Base-by-base conservation (phyloP, 345 rosid genomes). In the Eucalyptus sp. region DNA sequence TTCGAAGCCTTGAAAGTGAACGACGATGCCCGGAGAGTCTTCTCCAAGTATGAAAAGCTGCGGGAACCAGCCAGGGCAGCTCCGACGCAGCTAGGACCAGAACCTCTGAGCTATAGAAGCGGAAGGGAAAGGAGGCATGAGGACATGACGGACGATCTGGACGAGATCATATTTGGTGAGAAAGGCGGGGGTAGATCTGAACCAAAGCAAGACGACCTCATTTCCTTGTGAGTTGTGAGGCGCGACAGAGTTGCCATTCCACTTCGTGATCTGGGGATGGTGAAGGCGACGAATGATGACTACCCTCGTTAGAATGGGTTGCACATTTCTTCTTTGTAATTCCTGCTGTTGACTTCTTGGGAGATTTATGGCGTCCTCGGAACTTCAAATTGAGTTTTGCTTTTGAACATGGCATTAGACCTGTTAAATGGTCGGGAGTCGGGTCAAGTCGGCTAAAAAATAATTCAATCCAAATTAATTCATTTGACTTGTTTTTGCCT, bases 61-160 rank as follows among this genome's bases (percentile, higher is more conserved):
- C 91, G 90, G 86, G 91, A 88, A 90, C 66, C 20, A 25, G 66
- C 48, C 27, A 18, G 6, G 5, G 52, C 88, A 41, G 20, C 44
- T 66, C 43, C 60, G 18, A 43, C 8, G n/a, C 68, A 13, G 68
- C 33, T 29, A 62, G 68, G 68, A 27, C 68, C 68, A 62, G 95
- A 94, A 92, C 94, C 96, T 54, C 93, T 94, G 12, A 93, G 94
- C 88, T 88, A 92, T n/a, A 94, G 91, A 54, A 92, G 92, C 48
- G 93, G 94, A 20, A 83, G 89, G 94, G 46, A 9, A 68, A 10
- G 94, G 87, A 93, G 94, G 93, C 94, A 91, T 3, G 96, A 95
- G 37, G 96, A 93, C 90, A 92, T 94, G 97, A 94, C 94, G 96
- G 99, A 96, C 92, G 99, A 97, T 90, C 97, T 97, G 10, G 98